phyloP scores from a whole-genome alignment of 2,329 filamentous ascomycete species.

The Ambrosiella beaveri region DNA sequence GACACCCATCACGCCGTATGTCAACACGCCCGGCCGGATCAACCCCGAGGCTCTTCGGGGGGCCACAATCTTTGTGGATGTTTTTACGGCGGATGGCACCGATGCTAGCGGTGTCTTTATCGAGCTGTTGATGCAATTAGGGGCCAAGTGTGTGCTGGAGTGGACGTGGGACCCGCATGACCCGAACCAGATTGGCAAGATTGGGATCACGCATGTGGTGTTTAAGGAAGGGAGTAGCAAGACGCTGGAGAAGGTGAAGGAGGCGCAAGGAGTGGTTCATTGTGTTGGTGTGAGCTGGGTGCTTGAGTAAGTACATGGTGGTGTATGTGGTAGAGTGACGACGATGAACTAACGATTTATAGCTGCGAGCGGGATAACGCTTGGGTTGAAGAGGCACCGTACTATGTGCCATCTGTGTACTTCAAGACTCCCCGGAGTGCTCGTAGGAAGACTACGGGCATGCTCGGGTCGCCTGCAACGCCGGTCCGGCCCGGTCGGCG shows the following conservation, averaged over 20 bases:
- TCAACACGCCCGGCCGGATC: slow-evolving; percentile 28
- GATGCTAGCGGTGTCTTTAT: slow-evolving; percentile 70
- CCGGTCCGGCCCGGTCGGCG: slow-evolving; percentile 32
- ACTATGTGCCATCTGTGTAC: slow-evolving; percentile 48
- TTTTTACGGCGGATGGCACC: slow-evolving; percentile 63
- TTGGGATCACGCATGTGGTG: slow-evolving; percentile 74
- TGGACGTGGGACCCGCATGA: slow-evolving; percentile 43
- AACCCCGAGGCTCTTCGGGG: slow-evolving; percentile 39
- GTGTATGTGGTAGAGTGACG: slow-evolving; percentile 17
- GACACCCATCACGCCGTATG: slow-evolving; percentile 25
- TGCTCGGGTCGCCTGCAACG: slow-evolving; percentile 24
- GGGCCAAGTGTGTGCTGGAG: slow-evolving; percentile 57
- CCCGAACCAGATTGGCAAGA: slow-evolving; percentile 27
- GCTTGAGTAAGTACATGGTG: slow-evolving; percentile 50
- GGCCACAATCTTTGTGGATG: slow-evolving; percentile 66
- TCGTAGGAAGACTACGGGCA: slow-evolving; percentile 66
- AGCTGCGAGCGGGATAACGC: slow-evolving; percentile 60
- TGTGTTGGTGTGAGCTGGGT: slow-evolving; percentile 84
- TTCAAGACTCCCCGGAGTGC: slow-evolving; percentile 45
- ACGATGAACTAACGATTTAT: background rate
- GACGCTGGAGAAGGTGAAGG: slow-evolving; percentile 64
- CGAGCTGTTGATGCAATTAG: slow-evolving; percentile 64
- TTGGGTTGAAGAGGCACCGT: slow-evolving; percentile 58
- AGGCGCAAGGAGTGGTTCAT: slow-evolving; percentile 55
- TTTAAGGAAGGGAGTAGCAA: slow-evolving; percentile 73